These are phyloP conservation scores for Clavispora santaluciae DNA, from an alignment of 805 yeast genomes.

Conservation along the genomic window DNA sequence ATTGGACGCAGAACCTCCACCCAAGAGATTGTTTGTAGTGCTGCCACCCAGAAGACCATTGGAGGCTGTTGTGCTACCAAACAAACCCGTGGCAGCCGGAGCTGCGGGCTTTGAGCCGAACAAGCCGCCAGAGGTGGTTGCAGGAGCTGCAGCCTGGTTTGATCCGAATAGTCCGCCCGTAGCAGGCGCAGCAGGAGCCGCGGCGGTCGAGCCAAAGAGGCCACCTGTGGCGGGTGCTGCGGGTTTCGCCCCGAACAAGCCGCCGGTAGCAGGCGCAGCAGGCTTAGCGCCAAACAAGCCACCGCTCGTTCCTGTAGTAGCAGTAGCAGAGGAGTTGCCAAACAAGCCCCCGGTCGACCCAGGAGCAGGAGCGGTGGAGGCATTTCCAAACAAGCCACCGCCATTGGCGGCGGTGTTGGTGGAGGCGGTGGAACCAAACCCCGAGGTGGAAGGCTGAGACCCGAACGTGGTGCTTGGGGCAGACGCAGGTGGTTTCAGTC, in stretches of 20 bases:
- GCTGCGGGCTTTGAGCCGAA: neutral
- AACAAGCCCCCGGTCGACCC: slow-evolving; percentile 2
- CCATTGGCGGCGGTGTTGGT: slow-evolving; percentile 5
- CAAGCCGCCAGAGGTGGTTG: slow-evolving; percentile 7
- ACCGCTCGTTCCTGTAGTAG: slow-evolving; percentile 12
- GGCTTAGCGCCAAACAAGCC: slow-evolving; percentile 23
- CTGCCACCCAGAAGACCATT: slow-evolving; percentile 4
- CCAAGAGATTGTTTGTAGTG: slow-evolving; percentile 25
- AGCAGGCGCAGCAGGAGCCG: slow-evolving; percentile 18
- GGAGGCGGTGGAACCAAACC: neutral
- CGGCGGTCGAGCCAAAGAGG: slow-evolving; percentile 21
- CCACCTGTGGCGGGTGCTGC: slow-evolving; percentile 15
- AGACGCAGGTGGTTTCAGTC: neutral
- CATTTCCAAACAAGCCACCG: slow-evolving; percentile 15
- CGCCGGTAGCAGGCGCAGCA: slow-evolving; percentile 1
- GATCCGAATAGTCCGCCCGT: slow-evolving; percentile 31
- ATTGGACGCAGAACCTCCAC: slow-evolving; percentile 8
- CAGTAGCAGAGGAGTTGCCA: neutral
- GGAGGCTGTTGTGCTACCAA: slow-evolving; percentile 19
- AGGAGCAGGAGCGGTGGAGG: neutral
- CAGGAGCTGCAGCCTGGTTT: neutral
- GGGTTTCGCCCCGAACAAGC: neutral
- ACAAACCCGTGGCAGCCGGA: slow-evolving; percentile 31
- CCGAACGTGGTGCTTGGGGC: neutral
- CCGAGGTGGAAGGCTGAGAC: neutral